Evolutionary conservation across 2,329 filamentous ascomycete genomes (phyloP), one percentile per base, ranked within the genome.

Genomic region (Lachnellula hyalina): DNA sequence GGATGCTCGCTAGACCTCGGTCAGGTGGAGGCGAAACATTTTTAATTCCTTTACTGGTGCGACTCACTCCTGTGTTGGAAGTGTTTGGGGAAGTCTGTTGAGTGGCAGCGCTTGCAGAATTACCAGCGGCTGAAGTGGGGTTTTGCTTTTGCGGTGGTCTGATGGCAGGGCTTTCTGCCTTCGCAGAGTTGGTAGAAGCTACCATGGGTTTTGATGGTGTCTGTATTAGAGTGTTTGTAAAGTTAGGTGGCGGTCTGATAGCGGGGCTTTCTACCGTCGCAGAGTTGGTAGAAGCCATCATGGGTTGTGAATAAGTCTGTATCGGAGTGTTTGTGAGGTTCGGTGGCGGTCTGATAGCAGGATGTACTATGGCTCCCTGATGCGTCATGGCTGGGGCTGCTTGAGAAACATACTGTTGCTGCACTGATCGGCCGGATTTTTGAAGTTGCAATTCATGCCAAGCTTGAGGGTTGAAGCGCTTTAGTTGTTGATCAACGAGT

Each of bases 401-500:
- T 32, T 11, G 28, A 32, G 28, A 32, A 32, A 9, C 28, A 4
- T 32, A 9, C 28, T 11, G 4, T 32, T 32, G 28, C 28, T 32
- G 28, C 28, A 32, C 28, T 32, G 28, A 9, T 12, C 25, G 12
- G 47, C 32, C n/a, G 11, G 25, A 35, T 17, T 49, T 35, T 11
- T 51, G 42, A 34, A 23, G 21, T 21, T 57, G 11, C 15, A 47
- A 35, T 21, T 21, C 23, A 12, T 38, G n/a, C 34, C 48, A 63
- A 12, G 55, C 60, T n/a, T 49, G 5, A 8, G 66, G 67, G 52
- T 68, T 50, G 11, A 53, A 54, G 21, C 68, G 65, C 44, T 60
- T 62, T 11, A 66, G 45, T 15, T 66, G 49, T 47, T 64, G 59
- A 19, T 77, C 70, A 35, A 68, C 63, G 6, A 76, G 60, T 48